Base-by-base conservation (phyloP, 176 grass and related monocot genomes). In the Triticum monococcum region DNA sequence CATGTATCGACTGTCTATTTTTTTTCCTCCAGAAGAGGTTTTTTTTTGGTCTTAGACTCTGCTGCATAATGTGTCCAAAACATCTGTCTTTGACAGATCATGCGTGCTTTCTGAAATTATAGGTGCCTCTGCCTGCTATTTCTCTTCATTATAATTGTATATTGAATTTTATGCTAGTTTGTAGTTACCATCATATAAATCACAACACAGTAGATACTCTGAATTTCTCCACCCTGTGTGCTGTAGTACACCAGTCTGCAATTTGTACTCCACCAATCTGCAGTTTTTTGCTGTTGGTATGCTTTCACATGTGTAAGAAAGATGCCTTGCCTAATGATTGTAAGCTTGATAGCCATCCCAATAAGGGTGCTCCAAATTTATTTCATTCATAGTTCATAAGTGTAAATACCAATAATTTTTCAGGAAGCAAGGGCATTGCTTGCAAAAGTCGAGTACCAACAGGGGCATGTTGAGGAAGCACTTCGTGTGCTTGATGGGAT, bases 371-470 rank as follows among this genome's bases (percentile, higher is more conserved):
- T 75, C 68, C 9, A 40, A 38, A 60, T 50, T 32, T 9, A 31
- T 60, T 79, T 84, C 22, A 54, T 68, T 67, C 35, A 80, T 46
- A 33, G 17, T 76, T 24, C 8, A 14, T 31, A 41, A 72, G 9
- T 60, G 16, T 62, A 59, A 90, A 72, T 65, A 16, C 80, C 64
- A 17, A 57, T 67, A 84, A 79, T 12, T 67, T 86, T 92, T 68
- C 88, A 98, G 96, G 96, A 98, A 81, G 96, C 96, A 62, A 95
- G 90, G 83, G 93, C 90, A 66, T 91, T 98, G 73, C 90, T 98
- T 74, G 91, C 88, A 78, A 95, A 82, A 75, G 37, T 98, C 48
- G 93, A 98, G 80, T 89, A 92, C 79, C 90, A 95, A 68, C 68
- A 75, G 63, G 93, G 93, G 22, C 88, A 94, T 91, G 76, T 84